A percentile compares a stretch with the other conserved stretches of the same genome.
Evolutionary conservation across 2,329 filamentous ascomycete species (phyloP).

Genomic region (Aspergillus puulaauensis): DNA sequence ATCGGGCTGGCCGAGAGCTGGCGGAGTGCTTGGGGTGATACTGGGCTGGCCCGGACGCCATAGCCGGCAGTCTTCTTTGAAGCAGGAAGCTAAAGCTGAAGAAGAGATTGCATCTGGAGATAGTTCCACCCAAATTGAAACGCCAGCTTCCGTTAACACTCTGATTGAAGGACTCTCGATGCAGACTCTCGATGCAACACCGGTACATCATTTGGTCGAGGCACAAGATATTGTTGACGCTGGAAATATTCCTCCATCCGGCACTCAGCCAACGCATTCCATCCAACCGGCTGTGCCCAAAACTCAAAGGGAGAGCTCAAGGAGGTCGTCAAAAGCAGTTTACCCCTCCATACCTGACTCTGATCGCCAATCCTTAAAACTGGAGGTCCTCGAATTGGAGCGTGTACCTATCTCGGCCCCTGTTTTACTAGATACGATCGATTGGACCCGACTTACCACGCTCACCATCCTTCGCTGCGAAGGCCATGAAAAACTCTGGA

Average conservation of each 20-base stretch:
- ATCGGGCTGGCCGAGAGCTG: conserved; percentile 31
- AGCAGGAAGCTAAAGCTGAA: conserved; percentile 4
- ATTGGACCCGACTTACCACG: conserved; percentile 71
- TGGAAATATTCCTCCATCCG: not conserved
- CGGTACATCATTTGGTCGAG: not conserved
- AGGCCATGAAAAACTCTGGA: conserved; percentile 74
- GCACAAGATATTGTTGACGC: not conserved
- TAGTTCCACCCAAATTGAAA: not conserved
- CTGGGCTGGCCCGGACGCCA: conserved; percentile 12
- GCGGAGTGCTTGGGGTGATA: conserved; percentile 35
- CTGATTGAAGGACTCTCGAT: not conserved
- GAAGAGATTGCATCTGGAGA: not conserved
- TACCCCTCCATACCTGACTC: conserved; percentile 5
- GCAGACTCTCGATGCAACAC: not conserved
- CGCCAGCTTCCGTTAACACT: not conserved
- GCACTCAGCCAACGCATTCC: not conserved
- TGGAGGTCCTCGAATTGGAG: conserved; percentile 75
- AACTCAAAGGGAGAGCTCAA: conserved; percentile 8
- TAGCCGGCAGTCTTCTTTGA: not conserved
- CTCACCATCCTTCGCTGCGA: conserved; percentile 73
- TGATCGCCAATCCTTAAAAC: conserved; percentile 51
- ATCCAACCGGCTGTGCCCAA: not conserved
- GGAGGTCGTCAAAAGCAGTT: not conserved
- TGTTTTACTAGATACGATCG: conserved; percentile 68
- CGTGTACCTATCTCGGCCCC: conserved; percentile 70